A percentile compares a stretch with the other conserved stretches of the same genome.
Evolutionary conservation across 2,329 filamentous ascomycete species (phyloP).

Genomic region (Colletotrichum sp.): DNA sequence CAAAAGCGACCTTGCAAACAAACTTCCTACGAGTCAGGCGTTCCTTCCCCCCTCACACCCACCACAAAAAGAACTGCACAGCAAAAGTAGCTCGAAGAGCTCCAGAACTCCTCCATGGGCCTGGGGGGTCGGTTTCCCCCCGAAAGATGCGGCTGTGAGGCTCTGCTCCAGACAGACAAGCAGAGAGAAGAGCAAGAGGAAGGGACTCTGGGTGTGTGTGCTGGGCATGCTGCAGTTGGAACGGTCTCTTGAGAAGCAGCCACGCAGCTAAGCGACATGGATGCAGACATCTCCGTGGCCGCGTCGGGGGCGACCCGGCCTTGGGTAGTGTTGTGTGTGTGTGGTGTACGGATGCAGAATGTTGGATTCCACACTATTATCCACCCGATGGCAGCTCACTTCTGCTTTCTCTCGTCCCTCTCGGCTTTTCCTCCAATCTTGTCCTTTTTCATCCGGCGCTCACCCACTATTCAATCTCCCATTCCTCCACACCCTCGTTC

Average conservation of each 20-base stretch:
- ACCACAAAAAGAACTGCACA: neutral
- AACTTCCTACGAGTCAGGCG: neutral
- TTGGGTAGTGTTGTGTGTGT: too few species aligned
- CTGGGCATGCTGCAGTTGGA: too few species aligned
- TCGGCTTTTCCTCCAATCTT: too few species aligned
- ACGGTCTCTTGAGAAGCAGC: too few species aligned
- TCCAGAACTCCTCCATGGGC: too few species aligned
- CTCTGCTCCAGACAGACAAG: too few species aligned
- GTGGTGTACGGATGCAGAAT: neutral
- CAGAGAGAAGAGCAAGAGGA: too few species aligned
- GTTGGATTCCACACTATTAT: neutral
- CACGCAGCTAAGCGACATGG: neutral
- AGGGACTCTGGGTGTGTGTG: too few species aligned
- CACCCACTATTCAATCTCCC: too few species aligned
- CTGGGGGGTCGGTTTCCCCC: too few species aligned
- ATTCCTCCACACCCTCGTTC: neutral
- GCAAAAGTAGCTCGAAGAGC: too few species aligned
- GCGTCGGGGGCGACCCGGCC: neutral
- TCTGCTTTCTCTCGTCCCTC: neutral
- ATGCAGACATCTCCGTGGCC: neutral
- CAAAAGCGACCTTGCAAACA: neutral
- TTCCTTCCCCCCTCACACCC: neutral
- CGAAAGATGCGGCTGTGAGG: too few species aligned
- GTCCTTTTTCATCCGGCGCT: neutral
- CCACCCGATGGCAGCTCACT: neutral